phyloP scores from a whole-genome alignment of 1,284 basidiomycete species.

The Boletus sp. region DNA sequence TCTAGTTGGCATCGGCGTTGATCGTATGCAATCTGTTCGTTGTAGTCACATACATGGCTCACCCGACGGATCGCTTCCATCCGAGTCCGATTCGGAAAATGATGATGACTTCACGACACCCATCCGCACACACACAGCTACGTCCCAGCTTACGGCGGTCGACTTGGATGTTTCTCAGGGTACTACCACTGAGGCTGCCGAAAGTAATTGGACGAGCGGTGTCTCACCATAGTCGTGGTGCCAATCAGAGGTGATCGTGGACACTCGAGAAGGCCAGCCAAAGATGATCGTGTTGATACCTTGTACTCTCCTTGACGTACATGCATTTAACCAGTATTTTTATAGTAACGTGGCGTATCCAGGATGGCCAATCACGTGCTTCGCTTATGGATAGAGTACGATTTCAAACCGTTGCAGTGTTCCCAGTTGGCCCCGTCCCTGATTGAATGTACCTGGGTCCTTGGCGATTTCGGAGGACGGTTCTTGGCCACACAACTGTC shows the following conservation, averaged over 20 bases:
- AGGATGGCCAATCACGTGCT: not conserved
- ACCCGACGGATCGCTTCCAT: not conserved
- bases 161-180: not conserved
- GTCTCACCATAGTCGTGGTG: too few relatives aligned
- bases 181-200: not conserved
- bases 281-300: slow-evolving; percentile 24
- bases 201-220: not conserved
- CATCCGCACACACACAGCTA: not conserved
- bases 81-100: not conserved
- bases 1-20: not conserved
- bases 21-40: not conserved
- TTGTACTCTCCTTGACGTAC: too few relatives aligned
- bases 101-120: slow-evolving; percentile 1
- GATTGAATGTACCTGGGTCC: not conserved
- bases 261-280: too few relatives aligned
- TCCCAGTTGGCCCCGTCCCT: not conserved
- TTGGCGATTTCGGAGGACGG: not conserved
- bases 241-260: too few relatives aligned
- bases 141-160: not conserved
- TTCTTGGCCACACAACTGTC: not conserved
- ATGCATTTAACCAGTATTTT: too few relatives aligned
- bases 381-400: not conserved
- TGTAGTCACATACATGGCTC: not conserved
- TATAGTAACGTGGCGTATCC: too few relatives aligned
- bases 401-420: not conserved